Evolutionary conservation across 2,329 filamentous ascomycete genomes (phyloP).

Genomic region (Ophiocordyceps camponoti-leonardi): DNA sequence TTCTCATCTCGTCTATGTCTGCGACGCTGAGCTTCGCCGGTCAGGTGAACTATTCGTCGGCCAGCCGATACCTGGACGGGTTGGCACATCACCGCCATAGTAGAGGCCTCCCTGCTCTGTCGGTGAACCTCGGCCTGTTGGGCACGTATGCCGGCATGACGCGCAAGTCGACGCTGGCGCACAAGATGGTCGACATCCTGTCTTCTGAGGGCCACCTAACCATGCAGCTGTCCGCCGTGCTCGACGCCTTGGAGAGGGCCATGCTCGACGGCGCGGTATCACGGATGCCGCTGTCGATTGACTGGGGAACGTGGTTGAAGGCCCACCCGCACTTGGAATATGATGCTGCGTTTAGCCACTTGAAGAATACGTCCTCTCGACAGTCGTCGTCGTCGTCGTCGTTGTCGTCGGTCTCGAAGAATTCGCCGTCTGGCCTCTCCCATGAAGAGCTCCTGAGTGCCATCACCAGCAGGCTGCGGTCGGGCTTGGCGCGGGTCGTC

Average conservation of each 20-base stretch:
- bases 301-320: neutral
- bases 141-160: neutral
- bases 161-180: neutral
- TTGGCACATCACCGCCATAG: neutral
- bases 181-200: neutral
- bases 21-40: neutral
- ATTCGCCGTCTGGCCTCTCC: too few relatives aligned
- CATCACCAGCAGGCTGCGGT: neutral
- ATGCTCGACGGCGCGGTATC: neutral
- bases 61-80: neutral
- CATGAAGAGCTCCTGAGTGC: neutral
- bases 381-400: too few relatives aligned
- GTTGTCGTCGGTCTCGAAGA: too few relatives aligned
- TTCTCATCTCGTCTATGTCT: neutral
- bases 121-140: too few relatives aligned
- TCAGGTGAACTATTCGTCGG: neutral
- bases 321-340: neutral
- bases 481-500: neutral
- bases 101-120: too few relatives aligned
- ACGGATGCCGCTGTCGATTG: neutral
- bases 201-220: neutral
- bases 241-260: neutral
- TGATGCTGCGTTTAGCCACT: neutral
- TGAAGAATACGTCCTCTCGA: too few relatives aligned
- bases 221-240: neutral